These are phyloP conservation scores for Ganoderma lucidum DNA, from an alignment of 1,284 basidiomycete species.

Conservation along the genomic window DNA sequence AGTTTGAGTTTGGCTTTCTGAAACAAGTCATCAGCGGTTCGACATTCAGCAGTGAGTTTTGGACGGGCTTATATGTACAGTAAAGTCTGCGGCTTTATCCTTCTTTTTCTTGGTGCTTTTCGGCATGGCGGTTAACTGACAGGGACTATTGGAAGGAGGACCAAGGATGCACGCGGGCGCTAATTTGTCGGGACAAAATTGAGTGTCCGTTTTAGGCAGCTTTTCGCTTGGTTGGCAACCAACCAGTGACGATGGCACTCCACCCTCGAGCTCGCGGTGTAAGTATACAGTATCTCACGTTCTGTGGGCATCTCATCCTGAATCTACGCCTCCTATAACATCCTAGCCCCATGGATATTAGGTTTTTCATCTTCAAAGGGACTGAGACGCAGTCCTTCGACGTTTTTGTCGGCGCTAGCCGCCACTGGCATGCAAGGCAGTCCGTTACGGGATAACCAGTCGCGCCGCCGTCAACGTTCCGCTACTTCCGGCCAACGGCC, in stretches of 20 bases:
- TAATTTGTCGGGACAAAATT: conserved; percentile 4
- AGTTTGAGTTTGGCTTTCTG: conserved; percentile 98
- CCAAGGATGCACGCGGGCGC: background rate
- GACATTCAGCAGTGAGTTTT: too few relatives aligned
- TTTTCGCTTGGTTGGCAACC: background rate
- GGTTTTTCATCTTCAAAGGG: background rate
- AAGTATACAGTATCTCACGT: background rate
- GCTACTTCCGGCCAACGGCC: background rate
- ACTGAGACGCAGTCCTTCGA: background rate
- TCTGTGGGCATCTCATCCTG: background rate
- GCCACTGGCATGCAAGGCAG: background rate
- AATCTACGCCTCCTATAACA: background rate
- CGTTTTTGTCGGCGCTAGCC: background rate
- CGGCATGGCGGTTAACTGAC: conserved; percentile 61
- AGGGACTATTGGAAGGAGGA: background rate
- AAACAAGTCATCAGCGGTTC: background rate
- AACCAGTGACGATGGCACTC: background rate
- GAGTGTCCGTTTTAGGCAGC: conserved; percentile 13
- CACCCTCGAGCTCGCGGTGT: too few relatives aligned
- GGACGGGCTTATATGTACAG: conserved; percentile 52
- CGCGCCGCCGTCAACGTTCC: background rate
- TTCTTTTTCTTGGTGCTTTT: conserved; percentile 88
- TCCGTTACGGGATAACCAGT: background rate
- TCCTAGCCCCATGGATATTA: background rate
- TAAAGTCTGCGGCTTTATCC: conserved; percentile 90